Conservation (phyloP, 768 basidiomycete genomes). For the Collybiopsis luxurians region DNA sequence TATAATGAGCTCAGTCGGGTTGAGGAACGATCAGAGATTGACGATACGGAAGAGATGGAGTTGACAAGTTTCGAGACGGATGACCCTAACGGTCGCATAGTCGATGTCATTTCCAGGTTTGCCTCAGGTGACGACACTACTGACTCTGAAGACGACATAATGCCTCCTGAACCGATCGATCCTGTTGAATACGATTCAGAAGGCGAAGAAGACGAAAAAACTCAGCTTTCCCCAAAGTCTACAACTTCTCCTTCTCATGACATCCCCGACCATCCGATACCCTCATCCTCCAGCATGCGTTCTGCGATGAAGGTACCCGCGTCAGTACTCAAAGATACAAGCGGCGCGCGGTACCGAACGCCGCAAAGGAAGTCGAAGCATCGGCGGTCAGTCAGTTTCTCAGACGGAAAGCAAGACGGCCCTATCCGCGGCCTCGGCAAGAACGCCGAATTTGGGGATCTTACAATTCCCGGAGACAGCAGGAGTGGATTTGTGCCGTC, state of each 20-base stretch:
- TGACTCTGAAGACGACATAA: conserved; percentile 45
- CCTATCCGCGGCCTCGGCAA: conserved; percentile 70
- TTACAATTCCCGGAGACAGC: conserved; percentile 15
- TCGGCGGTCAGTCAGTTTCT: conserved; percentile 93
- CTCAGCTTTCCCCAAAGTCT: not conserved
- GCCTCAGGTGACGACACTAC: conserved; percentile 40
- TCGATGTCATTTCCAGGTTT: conserved; percentile 47
- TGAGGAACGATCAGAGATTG: conserved; percentile 46
- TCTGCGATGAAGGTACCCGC: conserved; percentile 50
- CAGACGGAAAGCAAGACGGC: conserved; percentile 87
- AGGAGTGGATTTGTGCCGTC: conserved; percentile 47
- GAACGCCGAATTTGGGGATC: conserved; percentile 36
- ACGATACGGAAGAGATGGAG: conserved; percentile 67
- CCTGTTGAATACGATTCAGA: conserved; percentile 36
- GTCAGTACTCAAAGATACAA: conserved; percentile 56
- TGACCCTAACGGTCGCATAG: conserved; percentile 40
- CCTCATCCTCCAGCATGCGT: conserved; percentile 29
- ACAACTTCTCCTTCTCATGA: not conserved
- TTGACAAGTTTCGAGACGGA: conserved; percentile 75
- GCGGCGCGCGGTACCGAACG: conserved; percentile 47
- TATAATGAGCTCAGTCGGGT: conserved; percentile 43
- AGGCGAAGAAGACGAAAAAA: conserved; percentile 27
- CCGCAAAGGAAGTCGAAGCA: conserved; percentile 50
- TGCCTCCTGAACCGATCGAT: conserved; percentile 30
- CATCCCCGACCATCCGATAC: conserved; percentile 20